A percentile compares a stretch with the other conserved stretches of the same genome.
These are phyloP conservation scores for Podaxis pistillaris DNA, from an alignment of 768 basidiomycete species.

Conservation along the genomic window DNA sequence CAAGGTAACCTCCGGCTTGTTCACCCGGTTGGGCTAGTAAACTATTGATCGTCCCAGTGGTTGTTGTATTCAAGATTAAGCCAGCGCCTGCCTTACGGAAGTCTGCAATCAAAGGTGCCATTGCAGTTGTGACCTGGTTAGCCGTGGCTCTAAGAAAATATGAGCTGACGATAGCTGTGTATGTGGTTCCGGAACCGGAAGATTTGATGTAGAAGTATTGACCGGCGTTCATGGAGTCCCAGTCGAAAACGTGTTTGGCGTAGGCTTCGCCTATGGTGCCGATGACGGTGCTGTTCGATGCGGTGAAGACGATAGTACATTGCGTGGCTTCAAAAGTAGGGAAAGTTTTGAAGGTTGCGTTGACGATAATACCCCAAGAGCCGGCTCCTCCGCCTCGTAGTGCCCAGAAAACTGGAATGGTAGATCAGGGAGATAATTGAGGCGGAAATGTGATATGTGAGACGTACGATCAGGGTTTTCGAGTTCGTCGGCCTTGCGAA, in stretches of 20 bases:
- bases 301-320: constrained; percentile 18
- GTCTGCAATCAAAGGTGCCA: not conserved
- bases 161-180: constrained; percentile 8
- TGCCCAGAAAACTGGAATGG: constrained; percentile 25
- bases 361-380: constrained; percentile 37
- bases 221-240: constrained; percentile 27
- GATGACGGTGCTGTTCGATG: constrained; percentile 20
- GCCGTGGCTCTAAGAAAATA: constrained; percentile 21
- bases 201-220: constrained; percentile 27
- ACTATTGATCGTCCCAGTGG: not conserved
- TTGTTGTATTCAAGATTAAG: not conserved
- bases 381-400: constrained; percentile 29
- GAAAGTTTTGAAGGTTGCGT: constrained; percentile 32
- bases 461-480: constrained; percentile 24
- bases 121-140: not conserved
- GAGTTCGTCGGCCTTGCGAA: constrained; percentile 18
- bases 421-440: not conserved
- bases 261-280: constrained; percentile 25
- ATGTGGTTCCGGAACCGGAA: not conserved
- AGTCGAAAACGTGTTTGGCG: constrained; percentile 35
- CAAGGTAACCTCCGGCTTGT: constrained; percentile 1
- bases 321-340: constrained; percentile 30
- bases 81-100: not conserved
- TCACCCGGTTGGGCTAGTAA: not conserved
- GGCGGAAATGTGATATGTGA: no score